Evolutionary conservation across 1,284 basidiomycete genomes (phyloP), one percentile per base, ranked within the genome.

Genomic region (Malassezia sympodialis): DNA sequence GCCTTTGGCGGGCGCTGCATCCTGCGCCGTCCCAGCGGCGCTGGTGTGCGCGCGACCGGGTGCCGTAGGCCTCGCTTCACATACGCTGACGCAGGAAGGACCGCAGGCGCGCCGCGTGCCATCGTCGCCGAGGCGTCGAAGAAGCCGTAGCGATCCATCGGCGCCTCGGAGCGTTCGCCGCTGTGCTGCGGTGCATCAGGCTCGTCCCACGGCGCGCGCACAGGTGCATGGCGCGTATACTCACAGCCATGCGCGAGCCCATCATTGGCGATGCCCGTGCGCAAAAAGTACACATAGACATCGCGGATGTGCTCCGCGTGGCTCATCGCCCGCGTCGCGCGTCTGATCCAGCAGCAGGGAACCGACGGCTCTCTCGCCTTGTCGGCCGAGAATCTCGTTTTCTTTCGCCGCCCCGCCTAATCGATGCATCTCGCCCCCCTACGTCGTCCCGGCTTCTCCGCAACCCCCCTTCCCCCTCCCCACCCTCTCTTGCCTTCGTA

Each of bases 211-310:
- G 58, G 56, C 6, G 64, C 57, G 28, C 62, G 43, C 3, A 46
- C 62, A n/a, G 39, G 53, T 39, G 59, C 58, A 30, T 72, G 59
- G 14, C 70, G 50, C 3, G 72, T 74, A 27, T 67, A 65, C 49
- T 74, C 72, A 17, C 60, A 58, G 21, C 72, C 72, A 4, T 72
- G 69, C 0, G 58, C 59, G 10, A 67, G 54, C 17, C 72, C 70
- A 43, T 74, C 72, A 30, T 61, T 61, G 1, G 54, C 49, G 4
- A 74, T 63, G 23, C 69, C 69, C 4, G 53, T 51, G 35, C 50
- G 43, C 15, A 62, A 49, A 49, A 72, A 74, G 49, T 73, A 63
- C 2, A 59, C 63, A 40, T 74, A 74, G 0, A 66, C 69, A 26
- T 58, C 57, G 19, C 70, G 63, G 14, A 74, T 59, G 30, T 65